phyloP scores from a whole-genome alignment of 257 asterid species.

The Ilex aquifolium region DNA sequence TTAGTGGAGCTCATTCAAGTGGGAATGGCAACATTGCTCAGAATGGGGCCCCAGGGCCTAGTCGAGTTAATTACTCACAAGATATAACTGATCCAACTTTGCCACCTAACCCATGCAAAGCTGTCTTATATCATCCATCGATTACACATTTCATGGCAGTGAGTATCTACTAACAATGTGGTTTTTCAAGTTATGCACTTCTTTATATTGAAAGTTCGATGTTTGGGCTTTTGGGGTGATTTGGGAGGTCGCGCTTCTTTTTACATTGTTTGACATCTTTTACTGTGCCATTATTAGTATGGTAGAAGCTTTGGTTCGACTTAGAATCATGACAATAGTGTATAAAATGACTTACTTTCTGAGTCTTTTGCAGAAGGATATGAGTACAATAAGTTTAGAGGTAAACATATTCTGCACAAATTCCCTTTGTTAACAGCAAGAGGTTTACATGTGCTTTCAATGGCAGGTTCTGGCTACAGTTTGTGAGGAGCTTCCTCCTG shows the following conservation, averaged over 20 bases:
- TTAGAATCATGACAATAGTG: no score
- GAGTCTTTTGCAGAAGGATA: no score
- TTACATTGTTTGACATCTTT: no score
- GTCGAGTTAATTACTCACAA: slow-evolving; percentile 57
- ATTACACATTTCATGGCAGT: slow-evolving; percentile 88
- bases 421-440: no score
- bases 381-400: slow-evolving; percentile 2
- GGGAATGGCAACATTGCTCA: slow-evolving; percentile 56
- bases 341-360: no score
- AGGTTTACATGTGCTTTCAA: slow-evolving; percentile 5
- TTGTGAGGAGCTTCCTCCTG: slow-evolving; percentile 92
- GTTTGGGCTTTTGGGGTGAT: no score
- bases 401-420: background rate
- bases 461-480: slow-evolving; percentile 83
- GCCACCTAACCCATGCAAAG: slow-evolving; percentile 89
- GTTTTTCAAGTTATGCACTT: background rate
- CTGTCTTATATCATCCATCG: slow-evolving; percentile 80
- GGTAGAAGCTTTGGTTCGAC: no score
- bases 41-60: slow-evolving; percentile 73
- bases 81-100: slow-evolving; percentile 90
- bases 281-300: no score
- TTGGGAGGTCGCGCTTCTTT: no score
- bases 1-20: slow-evolving; percentile 41
- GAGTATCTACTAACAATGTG: slow-evolving; percentile 29
- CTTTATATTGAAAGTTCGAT: no score